Evolutionary conservation across 2,329 filamentous ascomycete genomes (phyloP).

Genomic region (Colletotrichum tropicicola): DNA sequence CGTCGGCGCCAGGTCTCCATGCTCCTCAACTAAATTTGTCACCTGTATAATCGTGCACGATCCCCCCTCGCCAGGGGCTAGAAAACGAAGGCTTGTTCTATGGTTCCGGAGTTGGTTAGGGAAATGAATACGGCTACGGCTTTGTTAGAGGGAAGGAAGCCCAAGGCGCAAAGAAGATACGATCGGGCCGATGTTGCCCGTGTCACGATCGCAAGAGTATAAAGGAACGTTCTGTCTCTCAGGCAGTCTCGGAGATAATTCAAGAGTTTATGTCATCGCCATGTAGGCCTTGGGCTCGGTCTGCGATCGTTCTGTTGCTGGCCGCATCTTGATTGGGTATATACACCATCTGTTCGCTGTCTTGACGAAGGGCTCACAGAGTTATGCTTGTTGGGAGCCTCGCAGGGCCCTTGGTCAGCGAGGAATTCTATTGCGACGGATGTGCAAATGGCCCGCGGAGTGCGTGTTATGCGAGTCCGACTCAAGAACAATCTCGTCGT

Average conservation of each 20-base stretch:
- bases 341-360: no score
- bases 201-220: conserved; percentile 1
- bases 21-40: conserved; percentile 12
- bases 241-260: conserved; percentile 3
- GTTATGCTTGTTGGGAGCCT: no score
- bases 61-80: neutral
- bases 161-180: conserved; percentile 5
- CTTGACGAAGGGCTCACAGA: no score
- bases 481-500: no score
- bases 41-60: neutral
- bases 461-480: no score
- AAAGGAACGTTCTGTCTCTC: neutral
- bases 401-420: no score
- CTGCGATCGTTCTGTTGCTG: no score
- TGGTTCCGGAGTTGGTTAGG: conserved; percentile 24
- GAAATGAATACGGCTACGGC: conserved; percentile 19
- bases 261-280: conserved; percentile 4
- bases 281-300: no score
- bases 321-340: no score
- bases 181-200: neutral
- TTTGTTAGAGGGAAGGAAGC: conserved; percentile 15
- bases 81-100: conserved; percentile 10
- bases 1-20: conserved; percentile 8
- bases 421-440: no score
- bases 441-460: no score